These are phyloP conservation scores for Umbelopsis isabellina DNA, from an alignment of 192 early-diverging fungal species.

Conservation along the genomic window DNA sequence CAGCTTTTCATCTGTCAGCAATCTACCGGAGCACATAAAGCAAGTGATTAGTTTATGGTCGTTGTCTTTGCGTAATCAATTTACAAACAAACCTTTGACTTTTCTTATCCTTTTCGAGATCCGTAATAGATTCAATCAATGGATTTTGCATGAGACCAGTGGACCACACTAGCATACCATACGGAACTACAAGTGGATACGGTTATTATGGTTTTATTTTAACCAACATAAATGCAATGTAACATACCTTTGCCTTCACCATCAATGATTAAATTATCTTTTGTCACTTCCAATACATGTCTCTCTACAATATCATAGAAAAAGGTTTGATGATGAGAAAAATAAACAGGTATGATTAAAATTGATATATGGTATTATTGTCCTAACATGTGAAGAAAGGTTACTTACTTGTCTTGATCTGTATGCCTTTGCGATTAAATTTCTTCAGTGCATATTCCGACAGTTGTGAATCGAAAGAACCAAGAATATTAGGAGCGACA, in stretches of 20 bases:
- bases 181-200: slow-evolving; percentile 46
- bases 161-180: slow-evolving; percentile 75
- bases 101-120: slow-evolving; percentile 36
- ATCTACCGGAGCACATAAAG: slow-evolving; percentile 40
- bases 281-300: slow-evolving; percentile 53
- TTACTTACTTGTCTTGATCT: slow-evolving; percentile 72
- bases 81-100: slow-evolving; percentile 30
- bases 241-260: slow-evolving; percentile 48
- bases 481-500: slow-evolving; percentile 78
- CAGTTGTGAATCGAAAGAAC: slow-evolving; percentile 74
- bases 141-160: slow-evolving; percentile 72
- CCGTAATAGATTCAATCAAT: slow-evolving; percentile 56
- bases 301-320: slow-evolving; percentile 16
- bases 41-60: background rate
- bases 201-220: too few relatives aligned
- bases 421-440: slow-evolving; percentile 78
- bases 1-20: slow-evolving; percentile 76
- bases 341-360: background rate
- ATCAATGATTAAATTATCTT: slow-evolving; percentile 54
- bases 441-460: slow-evolving; percentile 72
- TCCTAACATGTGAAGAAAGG: background rate
- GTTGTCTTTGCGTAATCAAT: too few relatives aligned
- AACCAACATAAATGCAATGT: background rate
- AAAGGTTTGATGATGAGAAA: background rate
- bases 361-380: too few relatives aligned